Percentiles rank a stretch among this genome's conserved stretches.
These are phyloP conservation scores for Plasmopara viticola DNA, from an alignment of 352 stramenopile species.

Conservation along the genomic window DNA sequence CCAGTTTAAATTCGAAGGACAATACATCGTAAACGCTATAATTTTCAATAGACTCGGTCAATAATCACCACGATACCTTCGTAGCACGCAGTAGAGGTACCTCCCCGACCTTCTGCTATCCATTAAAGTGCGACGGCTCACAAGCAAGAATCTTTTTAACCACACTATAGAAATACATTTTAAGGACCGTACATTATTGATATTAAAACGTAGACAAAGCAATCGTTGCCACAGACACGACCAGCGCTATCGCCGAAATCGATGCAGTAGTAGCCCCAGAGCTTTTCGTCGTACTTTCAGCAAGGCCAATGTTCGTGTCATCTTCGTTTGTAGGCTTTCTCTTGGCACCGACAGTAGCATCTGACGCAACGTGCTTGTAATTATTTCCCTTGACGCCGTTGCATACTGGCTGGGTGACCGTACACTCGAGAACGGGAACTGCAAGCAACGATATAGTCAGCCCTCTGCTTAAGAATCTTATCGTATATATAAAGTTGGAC, in stretches of 20 bases:
- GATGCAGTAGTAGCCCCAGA: constrained; percentile 5
- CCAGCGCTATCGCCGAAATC: constrained; percentile 8
- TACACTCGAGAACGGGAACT: constrained; percentile 31
- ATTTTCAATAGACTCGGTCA: too few relatives aligned
- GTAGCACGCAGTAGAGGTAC: too few relatives aligned
- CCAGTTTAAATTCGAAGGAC: too few relatives aligned
- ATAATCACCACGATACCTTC: too few relatives aligned
- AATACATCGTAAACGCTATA: too few relatives aligned
- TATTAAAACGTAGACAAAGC: constrained; percentile 9
- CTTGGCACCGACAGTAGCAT: constrained; percentile 23
- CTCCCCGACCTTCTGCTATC: too few relatives aligned
- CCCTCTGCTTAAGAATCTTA: constrained; percentile 6
- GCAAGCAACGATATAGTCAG: background rate
- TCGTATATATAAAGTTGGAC: constrained; percentile 2
- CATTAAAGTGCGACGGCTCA: too few relatives aligned
- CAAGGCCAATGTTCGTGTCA: constrained; percentile 1
- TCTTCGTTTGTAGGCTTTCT: constrained; percentile 22
- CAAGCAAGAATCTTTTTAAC: too few relatives aligned
- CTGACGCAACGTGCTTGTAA: constrained; percentile 17
- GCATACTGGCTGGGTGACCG: constrained; percentile 31
- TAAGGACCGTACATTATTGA: background rate
- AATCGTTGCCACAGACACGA: constrained; percentile 16
- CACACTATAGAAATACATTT: too few relatives aligned
- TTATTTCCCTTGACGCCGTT: constrained; percentile 30
- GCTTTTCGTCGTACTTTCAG: constrained; percentile 4